These are phyloP conservation scores for Amanita fuliginea DNA, from an alignment of 768 basidiomycete genomes.

Conservation along the genomic window DNA sequence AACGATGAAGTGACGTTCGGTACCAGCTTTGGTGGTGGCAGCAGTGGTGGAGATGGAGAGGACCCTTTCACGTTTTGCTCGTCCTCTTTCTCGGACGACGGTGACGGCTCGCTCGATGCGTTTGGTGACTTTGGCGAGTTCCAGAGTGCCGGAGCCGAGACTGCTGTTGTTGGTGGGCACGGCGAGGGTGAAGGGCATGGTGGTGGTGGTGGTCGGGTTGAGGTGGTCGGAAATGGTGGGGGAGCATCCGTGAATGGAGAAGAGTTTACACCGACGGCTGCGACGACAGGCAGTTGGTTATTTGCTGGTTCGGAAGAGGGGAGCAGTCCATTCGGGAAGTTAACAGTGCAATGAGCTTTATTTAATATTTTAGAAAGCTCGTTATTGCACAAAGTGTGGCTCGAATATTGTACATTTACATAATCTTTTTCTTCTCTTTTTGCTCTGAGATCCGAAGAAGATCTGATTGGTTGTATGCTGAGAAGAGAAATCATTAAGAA, in stretches of 20 bases:
- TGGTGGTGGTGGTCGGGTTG: not conserved
- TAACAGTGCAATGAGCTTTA: no score
- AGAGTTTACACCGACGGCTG: conserved; percentile 51
- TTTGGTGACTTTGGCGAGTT: conserved; percentile 82
- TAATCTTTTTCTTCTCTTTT: no score
- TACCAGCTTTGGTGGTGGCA: conserved; percentile 7
- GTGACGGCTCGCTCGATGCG: conserved; percentile 55
- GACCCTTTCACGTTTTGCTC: conserved; percentile 54
- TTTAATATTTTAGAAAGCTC: no score
- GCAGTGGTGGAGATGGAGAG: not conserved
- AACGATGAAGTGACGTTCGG: not conserved
- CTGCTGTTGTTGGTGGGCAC: not conserved
- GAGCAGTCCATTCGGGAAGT: not conserved
- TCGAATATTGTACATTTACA: no score
- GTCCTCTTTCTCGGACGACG: conserved; percentile 54
- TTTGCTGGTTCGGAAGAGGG: conserved; percentile 29
- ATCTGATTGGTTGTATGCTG: no score
- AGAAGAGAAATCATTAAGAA: no score
- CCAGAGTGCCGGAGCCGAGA: conserved; percentile 31
- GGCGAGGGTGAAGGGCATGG: not conserved
- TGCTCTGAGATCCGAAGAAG: no score
- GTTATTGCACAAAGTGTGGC: no score
- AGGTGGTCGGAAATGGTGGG: conserved; percentile 18
- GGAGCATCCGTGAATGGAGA: conserved; percentile 29
- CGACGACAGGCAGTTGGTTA: conserved; percentile 46